These are phyloP conservation scores for Myrmaecium sp. DNA, from an alignment of 2,329 filamentous ascomycete genomes.

Conservation along the genomic window DNA sequence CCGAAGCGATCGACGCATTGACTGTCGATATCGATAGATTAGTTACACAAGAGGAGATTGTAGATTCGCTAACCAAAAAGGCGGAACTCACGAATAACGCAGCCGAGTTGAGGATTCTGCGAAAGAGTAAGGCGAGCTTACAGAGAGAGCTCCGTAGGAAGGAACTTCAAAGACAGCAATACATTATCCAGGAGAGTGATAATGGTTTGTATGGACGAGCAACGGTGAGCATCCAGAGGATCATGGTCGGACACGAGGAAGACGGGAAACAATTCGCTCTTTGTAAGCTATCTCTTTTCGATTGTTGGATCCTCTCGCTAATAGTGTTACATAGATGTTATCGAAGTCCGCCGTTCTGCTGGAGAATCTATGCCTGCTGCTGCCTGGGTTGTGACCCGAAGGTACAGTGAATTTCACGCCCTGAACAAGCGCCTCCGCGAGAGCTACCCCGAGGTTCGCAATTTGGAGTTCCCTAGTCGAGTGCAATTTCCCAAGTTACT, in stretches of 20 bases:
- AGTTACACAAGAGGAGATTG: slow-evolving; percentile 70
- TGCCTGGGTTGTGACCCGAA: slow-evolving; percentile 77
- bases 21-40: slow-evolving; percentile 83
- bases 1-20: slow-evolving; percentile 81
- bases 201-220: slow-evolving; percentile 91
- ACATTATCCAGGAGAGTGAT: slow-evolving; percentile 93
- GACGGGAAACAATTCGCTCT: slow-evolving; percentile 88
- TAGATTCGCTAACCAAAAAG: slow-evolving; percentile 82
- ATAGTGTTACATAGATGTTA: slow-evolving; percentile 42
- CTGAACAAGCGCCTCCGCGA: slow-evolving; percentile 76
- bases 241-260: slow-evolving; percentile 80
- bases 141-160: slow-evolving; percentile 86
- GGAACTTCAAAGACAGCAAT: slow-evolving; percentile 90
- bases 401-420: slow-evolving; percentile 95
- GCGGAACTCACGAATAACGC: slow-evolving; percentile 95
- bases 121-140: slow-evolving; percentile 85
- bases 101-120: slow-evolving; percentile 76
- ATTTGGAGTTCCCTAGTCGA: slow-evolving; percentile 80
- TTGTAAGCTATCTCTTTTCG: slow-evolving; percentile 32
- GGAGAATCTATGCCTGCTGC: slow-evolving; percentile 96
- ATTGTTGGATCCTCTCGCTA: slow-evolving; percentile 6
- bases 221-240: slow-evolving; percentile 75
- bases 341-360: slow-evolving; percentile 79
- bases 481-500: slow-evolving; percentile 90
- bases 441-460: slow-evolving; percentile 72